Percentiles rank a stretch among this genome's conserved stretches.
Evolutionary conservation across 2,329 filamentous ascomycete species (phyloP).

Genomic region (Aspergillus fructus): DNA sequence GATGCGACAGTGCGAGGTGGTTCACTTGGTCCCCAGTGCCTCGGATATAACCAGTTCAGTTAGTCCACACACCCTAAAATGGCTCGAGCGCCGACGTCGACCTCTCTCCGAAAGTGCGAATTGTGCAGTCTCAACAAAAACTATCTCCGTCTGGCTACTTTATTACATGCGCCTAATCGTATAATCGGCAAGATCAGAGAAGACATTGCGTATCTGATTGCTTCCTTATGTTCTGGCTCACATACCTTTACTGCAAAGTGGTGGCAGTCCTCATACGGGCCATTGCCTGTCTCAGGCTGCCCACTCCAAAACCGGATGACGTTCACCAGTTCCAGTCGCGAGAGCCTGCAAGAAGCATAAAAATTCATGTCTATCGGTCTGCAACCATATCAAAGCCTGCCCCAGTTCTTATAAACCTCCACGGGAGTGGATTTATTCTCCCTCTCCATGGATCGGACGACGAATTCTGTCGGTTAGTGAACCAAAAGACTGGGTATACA

Average conservation of each 20-base stretch:
- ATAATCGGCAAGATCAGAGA: background rate
- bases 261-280: conserved; percentile 20
- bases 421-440: conserved; percentile 36
- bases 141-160: background rate
- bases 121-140: no score
- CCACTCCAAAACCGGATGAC: conserved; percentile 22
- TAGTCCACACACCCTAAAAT: background rate
- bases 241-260: conserved; percentile 24
- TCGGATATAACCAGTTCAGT: background rate
- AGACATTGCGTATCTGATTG: background rate
- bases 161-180: background rate
- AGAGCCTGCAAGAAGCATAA: conserved; percentile 30
- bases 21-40: background rate
- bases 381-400: conserved; percentile 16
- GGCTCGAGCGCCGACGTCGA: background rate
- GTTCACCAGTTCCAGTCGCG: conserved; percentile 31
- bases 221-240: conserved; percentile 20
- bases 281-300: background rate
- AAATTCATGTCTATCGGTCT: conserved; percentile 31
- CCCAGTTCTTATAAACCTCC: conserved; percentile 35
- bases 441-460: conserved; percentile 32
- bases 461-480: conserved; percentile 30
- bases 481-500: conserved; percentile 26
- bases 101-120: no score
- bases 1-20: no score